These are phyloP conservation scores for Durio zibethinus DNA, from an alignment of 345 rosid genomes.

Conservation along the genomic window DNA sequence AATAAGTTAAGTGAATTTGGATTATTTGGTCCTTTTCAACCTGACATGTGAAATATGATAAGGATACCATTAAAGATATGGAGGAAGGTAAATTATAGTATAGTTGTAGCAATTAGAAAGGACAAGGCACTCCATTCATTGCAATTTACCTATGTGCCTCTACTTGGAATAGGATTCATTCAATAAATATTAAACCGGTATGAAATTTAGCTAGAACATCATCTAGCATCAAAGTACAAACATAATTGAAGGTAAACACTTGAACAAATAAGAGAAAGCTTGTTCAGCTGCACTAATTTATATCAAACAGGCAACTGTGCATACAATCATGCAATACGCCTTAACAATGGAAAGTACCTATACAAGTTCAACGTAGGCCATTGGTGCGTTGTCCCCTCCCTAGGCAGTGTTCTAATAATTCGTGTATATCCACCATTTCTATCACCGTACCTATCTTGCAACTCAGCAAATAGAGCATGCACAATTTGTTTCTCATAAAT, in stretches of 20 bases:
- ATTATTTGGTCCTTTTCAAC: not conserved
- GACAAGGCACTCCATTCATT: not conserved
- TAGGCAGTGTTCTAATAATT: slow-evolving; percentile 85
- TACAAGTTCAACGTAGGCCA: slow-evolving; percentile 95
- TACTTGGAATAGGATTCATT: not conserved
- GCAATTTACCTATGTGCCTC: not conserved
- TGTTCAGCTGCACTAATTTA: not conserved
- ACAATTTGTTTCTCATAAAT: slow-evolving; percentile 93
- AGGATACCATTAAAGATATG: not conserved
- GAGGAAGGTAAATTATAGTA: not conserved
- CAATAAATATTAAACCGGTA: not conserved
- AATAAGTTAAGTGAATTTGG: not conserved
- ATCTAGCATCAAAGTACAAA: not conserved
- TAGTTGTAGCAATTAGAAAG: not conserved
- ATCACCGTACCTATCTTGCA: slow-evolving; percentile 78
- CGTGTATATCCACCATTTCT: slow-evolving; percentile 94
- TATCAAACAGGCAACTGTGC: not conserved
- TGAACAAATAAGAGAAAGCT: not conserved
- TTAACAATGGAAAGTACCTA: slow-evolving; percentile 23
- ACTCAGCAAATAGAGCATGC: slow-evolving; percentile 84
- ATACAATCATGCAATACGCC: not conserved
- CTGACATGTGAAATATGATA: not conserved
- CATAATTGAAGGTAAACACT: not conserved
- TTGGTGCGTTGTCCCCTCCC: slow-evolving; percentile 99
- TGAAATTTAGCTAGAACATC: not conserved